Base-by-base conservation (phyloP, 1,284 basidiomycete species). In the Violaceomyces palustris region DNA sequence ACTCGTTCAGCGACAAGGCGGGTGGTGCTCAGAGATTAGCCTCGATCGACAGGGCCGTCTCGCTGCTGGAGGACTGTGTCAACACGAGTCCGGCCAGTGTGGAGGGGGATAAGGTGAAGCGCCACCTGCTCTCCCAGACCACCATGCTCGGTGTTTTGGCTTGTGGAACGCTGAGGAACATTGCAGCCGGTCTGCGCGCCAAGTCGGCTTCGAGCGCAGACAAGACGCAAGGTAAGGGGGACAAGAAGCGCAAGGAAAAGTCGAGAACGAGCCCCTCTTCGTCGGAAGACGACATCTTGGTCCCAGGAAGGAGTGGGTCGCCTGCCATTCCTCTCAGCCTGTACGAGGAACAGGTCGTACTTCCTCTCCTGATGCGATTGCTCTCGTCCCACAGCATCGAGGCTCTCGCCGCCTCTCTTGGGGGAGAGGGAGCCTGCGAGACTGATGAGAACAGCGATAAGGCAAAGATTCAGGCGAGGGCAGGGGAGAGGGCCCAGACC, bases 111-210 rank as follows among this genome's bases (percentile, higher is more conserved):
- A 59, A 54, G 36, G 42, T 59, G 24, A 50, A 54, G 36, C 56
- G 56, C 30, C 54, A 50, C 37, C 27, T 59, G 6, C 39, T 54
- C 7, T 52, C 52, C 17, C 46, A 51, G 19, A 38, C 50, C 19
- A 62, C 64, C 6, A 54, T 61, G 50, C 56, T 67, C 18, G 61
- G 55, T 15, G 51, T 53, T 12, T 49, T 61, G 6, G 51, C 50
- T 4, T 39, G 48, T 12, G 58, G 52, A 17, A 35, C 50, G 8
- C 49, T 67, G 22, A 45, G 61, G 27, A 61, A 61, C 39, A 33
- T 53, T 14, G 48, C 50, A 2, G 45, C 51, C 27, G 42, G 55
- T 15, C 45, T 51, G 35, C 48, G 53, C 15, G 12, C 44, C 25
- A 45, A 44, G 32, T 34, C 44, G 4, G 11, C 42, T 3, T 31